Evolutionary conservation across 192 early-diverging fungal genomes (phyloP).

Genomic region (Backusella mclennaniae): DNA sequence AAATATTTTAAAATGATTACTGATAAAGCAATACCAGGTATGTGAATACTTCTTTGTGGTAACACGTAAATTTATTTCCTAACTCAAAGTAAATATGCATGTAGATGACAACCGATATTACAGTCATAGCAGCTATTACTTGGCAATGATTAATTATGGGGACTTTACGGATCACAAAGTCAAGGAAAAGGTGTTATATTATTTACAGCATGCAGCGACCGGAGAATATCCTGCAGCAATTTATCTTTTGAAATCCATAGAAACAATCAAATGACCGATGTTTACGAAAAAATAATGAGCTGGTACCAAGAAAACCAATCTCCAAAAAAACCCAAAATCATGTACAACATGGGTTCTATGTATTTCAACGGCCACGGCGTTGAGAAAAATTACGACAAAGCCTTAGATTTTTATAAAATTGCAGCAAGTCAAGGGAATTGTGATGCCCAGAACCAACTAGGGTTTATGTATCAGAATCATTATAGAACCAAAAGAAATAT

Average conservation of each 20-base stretch:
- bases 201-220: background rate
- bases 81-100: too few species aligned
- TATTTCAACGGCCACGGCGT: too few species aligned
- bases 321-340: background rate
- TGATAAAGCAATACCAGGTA: background rate
- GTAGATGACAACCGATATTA: background rate
- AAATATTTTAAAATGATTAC: background rate
- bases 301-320: background rate
- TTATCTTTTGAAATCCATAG: background rate
- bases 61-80: too few species aligned
- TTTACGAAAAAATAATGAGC: background rate
- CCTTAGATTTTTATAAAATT: too few species aligned
- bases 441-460: too few species aligned
- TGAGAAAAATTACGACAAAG: too few species aligned
- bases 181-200: background rate
- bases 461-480: too few species aligned
- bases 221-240: background rate
- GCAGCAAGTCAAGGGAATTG: too few species aligned
- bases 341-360: background rate
- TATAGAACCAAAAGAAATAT: too few species aligned
- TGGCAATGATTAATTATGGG: too few species aligned
- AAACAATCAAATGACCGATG: background rate
- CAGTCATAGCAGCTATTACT: background rate
- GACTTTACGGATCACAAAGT: background rate
- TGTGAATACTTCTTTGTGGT: background rate